A percentile compares a stretch with the other conserved stretches of the same genome.
phyloP scores from a whole-genome alignment of 2,329 filamentous ascomycete species.

The Beauveria sp. region DNA sequence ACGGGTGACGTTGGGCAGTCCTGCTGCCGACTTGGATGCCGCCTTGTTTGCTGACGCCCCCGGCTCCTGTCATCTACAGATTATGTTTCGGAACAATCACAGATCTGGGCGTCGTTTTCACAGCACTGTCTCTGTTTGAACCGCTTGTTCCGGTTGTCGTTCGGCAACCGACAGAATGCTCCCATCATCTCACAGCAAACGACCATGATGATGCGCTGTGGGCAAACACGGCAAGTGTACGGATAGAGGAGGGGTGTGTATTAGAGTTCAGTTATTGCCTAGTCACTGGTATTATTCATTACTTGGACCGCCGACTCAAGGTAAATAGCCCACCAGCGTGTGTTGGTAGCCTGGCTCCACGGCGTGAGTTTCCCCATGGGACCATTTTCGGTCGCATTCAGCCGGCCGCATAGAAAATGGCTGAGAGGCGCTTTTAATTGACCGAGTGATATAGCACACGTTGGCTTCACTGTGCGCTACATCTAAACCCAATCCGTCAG shows the following conservation, averaged over 20 bases:
- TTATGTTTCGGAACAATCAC: not conserved
- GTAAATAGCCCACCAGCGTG: not conserved
- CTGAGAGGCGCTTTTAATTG: slow-evolving; percentile 10
- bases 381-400: slow-evolving; percentile 7
- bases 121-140: not conserved
- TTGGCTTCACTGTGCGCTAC: too few relatives aligned
- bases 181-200: too few relatives aligned
- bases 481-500: too few relatives aligned
- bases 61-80: not conserved
- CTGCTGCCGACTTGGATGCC: not conserved
- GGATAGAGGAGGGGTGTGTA: too few relatives aligned
- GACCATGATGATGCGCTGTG: not conserved
- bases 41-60: not conserved
- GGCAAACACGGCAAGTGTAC: not conserved
- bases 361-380: not conserved
- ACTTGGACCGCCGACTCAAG: not conserved
- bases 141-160: not conserved
- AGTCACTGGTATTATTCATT: too few relatives aligned
- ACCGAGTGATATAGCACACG: not conserved
- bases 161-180: not conserved
- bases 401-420: not conserved
- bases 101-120: not conserved
- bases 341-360: not conserved
- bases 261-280: too few relatives aligned
- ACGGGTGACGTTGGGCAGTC: not conserved